Conservation (phyloP, 805 yeast genomes). For the Suhomyces xylopsoci region DNA sequence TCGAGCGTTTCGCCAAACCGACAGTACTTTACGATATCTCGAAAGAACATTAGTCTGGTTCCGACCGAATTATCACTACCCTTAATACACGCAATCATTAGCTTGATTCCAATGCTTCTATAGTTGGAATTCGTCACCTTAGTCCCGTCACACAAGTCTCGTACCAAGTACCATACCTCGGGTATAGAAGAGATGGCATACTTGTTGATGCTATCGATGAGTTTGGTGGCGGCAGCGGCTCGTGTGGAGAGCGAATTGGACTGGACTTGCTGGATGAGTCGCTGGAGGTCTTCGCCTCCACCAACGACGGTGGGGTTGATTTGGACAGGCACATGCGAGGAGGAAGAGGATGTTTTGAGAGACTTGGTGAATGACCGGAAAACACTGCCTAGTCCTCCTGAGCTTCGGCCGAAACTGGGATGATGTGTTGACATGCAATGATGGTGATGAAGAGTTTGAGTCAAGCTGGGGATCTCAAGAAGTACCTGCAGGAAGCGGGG, state of each 20-base stretch:
- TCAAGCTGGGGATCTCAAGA: neutral
- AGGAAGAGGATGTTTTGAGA: slow-evolving; percentile 26
- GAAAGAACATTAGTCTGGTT: slow-evolving; percentile 53
- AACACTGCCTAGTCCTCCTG: slow-evolving; percentile 38
- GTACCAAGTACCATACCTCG: slow-evolving; percentile 72
- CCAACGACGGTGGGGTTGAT: slow-evolving; percentile 46
- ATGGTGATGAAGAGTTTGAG: neutral
- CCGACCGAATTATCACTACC: slow-evolving; percentile 52
- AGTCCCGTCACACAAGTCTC: slow-evolving; percentile 45
- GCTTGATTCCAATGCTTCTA: slow-evolving; percentile 47
- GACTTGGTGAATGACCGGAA: slow-evolving; percentile 39
- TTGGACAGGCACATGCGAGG: slow-evolving; percentile 28
- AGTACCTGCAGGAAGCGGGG: neutral
- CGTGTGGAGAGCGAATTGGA: slow-evolving; percentile 36
- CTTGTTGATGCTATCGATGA: slow-evolving; percentile 50
- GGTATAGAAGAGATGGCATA: slow-evolving; percentile 58
- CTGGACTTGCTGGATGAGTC: slow-evolving; percentile 37
- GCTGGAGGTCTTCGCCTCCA: slow-evolving; percentile 40
- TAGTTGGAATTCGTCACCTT: slow-evolving; percentile 26
- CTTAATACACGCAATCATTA: slow-evolving; percentile 55
- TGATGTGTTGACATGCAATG: slow-evolving; percentile 25
- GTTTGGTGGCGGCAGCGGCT: slow-evolving; percentile 48
- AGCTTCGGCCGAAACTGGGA: slow-evolving; percentile 25
- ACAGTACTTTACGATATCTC: slow-evolving; percentile 51
- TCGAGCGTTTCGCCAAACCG: slow-evolving; percentile 30